Conservation (phyloP, 2,329 filamentous ascomycete species). For the Verticillium klebahnii region DNA sequence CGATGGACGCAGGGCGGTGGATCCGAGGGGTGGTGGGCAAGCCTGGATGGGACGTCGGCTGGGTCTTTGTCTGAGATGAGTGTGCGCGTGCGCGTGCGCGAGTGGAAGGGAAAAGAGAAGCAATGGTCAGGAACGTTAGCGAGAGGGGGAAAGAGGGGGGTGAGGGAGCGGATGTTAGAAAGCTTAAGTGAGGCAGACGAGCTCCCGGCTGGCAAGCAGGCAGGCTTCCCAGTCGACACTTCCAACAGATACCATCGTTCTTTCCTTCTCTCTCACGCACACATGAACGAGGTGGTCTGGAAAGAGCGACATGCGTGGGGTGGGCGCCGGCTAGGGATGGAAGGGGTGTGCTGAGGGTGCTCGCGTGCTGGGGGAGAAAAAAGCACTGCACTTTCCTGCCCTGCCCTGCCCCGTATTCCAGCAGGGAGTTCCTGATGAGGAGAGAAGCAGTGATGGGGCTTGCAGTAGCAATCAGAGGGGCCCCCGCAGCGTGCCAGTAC, state of each 20-base stretch:
- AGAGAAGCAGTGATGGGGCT: too few relatives aligned
- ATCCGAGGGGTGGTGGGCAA: neutral
- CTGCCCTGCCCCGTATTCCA: too few relatives aligned
- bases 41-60: neutral
- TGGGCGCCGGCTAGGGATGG: neutral
- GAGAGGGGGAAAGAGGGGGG: neutral
- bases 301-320: neutral
- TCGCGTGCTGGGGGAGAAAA: neutral
- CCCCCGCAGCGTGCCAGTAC: too few relatives aligned
- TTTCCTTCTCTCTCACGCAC: neutral
- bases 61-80: neutral
- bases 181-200: neutral
- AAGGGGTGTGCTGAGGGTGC: neutral
- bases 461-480: too few relatives aligned
- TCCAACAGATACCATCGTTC: neutral
- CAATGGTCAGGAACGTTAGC: neutral
- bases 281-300: neutral
- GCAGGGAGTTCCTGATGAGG: too few relatives aligned
- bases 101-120: neutral
- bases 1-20: neutral
- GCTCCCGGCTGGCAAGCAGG: neutral
- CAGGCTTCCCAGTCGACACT: neutral
- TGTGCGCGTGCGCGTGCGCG: neutral
- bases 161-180: too few relatives aligned
- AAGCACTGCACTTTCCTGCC: neutral